Base-by-base conservation (phyloP, 345 rosid genomes). In the Salix dunnii region DNA sequence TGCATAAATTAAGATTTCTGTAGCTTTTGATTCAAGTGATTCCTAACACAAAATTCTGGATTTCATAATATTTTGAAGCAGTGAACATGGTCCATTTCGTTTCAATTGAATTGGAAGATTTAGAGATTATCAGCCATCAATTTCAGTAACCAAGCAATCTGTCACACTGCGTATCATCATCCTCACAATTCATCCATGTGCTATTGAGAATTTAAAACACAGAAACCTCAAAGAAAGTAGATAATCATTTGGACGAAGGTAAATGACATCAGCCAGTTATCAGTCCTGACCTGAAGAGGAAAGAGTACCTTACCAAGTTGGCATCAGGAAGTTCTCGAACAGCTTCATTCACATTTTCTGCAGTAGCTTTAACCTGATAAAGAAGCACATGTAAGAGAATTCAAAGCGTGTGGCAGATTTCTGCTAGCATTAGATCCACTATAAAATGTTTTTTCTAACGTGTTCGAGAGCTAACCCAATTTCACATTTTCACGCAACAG, bases 241-340 rank as follows among this genome's bases (percentile, higher is more conserved):
- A 42, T 11, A 42, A 42, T 42, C 46, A 40, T 42, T 51, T 51
- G 58, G 58, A 20, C 7, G 58, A 51, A 18, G 21, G 10, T 20
- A 42, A 77, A 48, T 31, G 35, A 18, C 53, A 63, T 65, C 51
- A 60, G 67, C 46, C 51, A 72, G 33, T 61, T 69, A 72, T 78
- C 67, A 76, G 58, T 81, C 76, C 67, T 69, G 71, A 61, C 61
- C 77, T 31, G 78, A 79, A 83, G 78, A 33, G 84, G 75, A 83
- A 73, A 75, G 88, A 88, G 84, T 86, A 86, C 91, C 96, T 89
- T 93, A 96, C 99, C 97, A 75, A 82, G 87, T 96, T 96, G 88
- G 99, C 97, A 80, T 93, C 99, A 48, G 99, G 99, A 82, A 96
- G 97, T 80, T 96, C 99, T 81, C 96, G 86, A 83, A 91, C 97